Percentiles rank a stretch among this genome's conserved stretches.
These are phyloP conservation scores for Erythrophleum fordii DNA, from an alignment of 306 rosid species.

Conservation along the genomic window DNA sequence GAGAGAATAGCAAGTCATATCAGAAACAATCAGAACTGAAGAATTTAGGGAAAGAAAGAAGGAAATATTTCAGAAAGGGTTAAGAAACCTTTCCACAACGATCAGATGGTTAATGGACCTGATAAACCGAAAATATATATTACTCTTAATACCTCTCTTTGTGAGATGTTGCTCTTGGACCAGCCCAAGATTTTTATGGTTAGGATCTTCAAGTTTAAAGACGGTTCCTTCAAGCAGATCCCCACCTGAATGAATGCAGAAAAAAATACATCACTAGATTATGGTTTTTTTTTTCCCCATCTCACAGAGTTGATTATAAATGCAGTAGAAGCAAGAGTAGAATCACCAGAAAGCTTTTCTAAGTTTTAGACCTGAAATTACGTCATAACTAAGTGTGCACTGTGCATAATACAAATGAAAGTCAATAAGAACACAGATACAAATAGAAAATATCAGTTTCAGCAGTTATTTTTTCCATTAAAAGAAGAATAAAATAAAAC, in stretches of 20 bases:
- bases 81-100: constrained; percentile 34
- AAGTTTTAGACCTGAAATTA: not conserved
- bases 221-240: constrained; percentile 43
- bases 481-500: not conserved
- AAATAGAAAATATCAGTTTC: constrained; percentile 9
- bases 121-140: constrained; percentile 24
- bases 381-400: constrained; percentile 4
- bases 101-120: constrained; percentile 24
- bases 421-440: constrained; percentile 7
- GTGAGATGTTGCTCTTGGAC: constrained; percentile 41
- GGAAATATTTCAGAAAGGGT: constrained; percentile 31
- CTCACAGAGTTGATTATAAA: constrained; percentile 5
- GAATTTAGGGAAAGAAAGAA: constrained; percentile 24
- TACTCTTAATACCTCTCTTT: constrained; percentile 47
- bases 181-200: constrained; percentile 42
- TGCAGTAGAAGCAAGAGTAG: constrained; percentile 20
- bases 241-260: constrained; percentile 49
- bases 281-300: not conserved
- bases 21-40: constrained; percentile 36
- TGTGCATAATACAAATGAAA: not conserved
- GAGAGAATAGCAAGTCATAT: not conserved
- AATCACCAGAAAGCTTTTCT: not conserved
- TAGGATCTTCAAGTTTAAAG: constrained; percentile 41
- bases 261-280: constrained; percentile 12
- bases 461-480: not conserved